Conservation (phyloP, 805 yeast genomes). For the Schizosaccharomyces osmophilus region DNA sequence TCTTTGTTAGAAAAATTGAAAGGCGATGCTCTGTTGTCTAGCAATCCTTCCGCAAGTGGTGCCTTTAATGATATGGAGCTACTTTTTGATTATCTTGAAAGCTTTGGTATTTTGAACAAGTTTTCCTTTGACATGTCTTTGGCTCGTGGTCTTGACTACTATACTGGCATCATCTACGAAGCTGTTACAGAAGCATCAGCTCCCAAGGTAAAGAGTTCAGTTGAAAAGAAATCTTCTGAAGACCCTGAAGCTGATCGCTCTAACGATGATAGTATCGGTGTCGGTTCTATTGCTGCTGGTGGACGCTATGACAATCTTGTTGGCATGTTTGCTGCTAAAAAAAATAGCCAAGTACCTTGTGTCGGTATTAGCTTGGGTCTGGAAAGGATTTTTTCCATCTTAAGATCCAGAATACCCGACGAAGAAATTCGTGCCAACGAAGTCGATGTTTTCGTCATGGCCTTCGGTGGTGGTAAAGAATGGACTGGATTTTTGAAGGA, state of each 20-base stretch:
- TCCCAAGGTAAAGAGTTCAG: constrained; percentile 36
- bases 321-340: constrained; percentile 78
- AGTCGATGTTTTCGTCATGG: constrained; percentile 89
- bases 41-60: constrained; percentile 47
- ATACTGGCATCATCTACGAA: constrained; percentile 90
- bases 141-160: constrained; percentile 93
- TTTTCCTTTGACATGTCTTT: constrained; percentile 77
- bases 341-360: constrained; percentile 67
- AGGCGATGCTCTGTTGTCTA: constrained; percentile 29
- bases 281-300: constrained; percentile 96
- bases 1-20: constrained; percentile 27
- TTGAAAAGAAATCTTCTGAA: constrained; percentile 15
- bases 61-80: constrained; percentile 64
- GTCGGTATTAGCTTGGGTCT: constrained; percentile 94
- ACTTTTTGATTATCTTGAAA: constrained; percentile 54
- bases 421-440: constrained; percentile 54
- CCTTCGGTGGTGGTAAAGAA: constrained; percentile 92
- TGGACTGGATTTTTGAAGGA: constrained; percentile 85
- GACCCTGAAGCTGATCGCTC: constrained; percentile 43
- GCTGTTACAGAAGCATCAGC: constrained; percentile 89
- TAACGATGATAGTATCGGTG: constrained; percentile 90
- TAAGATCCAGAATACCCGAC: constrained; percentile 49
- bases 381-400: constrained; percentile 75
- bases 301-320: constrained; percentile 93
- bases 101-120: constrained; percentile 39